Base-by-base conservation (phyloP, 208 protist genomes). In the Leptomonas seymouri region DNA sequence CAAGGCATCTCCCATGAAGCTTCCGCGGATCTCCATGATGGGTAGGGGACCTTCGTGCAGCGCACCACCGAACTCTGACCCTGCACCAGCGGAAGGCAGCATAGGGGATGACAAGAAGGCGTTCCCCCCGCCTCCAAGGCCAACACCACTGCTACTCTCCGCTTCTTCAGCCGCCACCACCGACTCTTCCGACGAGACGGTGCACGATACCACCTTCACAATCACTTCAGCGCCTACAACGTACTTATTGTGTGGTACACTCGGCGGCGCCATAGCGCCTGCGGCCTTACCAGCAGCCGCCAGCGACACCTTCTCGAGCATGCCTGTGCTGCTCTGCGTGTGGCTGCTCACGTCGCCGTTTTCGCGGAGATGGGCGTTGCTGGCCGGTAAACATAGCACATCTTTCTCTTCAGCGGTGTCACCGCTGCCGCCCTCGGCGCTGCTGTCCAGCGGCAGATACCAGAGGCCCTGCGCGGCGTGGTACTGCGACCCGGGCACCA, bases 1-100 rank as follows among this genome's bases (percentile, higher is more conserved):
- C 20, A 95, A 78, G 15, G 81, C 85, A 36, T 87, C 89, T 16
- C 86, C 90, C 6, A 84, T 20, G 73, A 91, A 95, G 62, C 78
- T 90, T 20, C 81, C 90, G 7, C 71, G 48, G 39, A 95, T 50
- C 55, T 89, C 79, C 90, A 95, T 95, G 21, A 84, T 63, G 3
- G 76, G 57, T 18, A 7, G 28, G 3, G 58, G 44, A 5, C 58
- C 44, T 5, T 64, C 58, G 14, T 2, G 23, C 7, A 15, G 8
- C 2, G 6, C 9, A 3, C 41, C 58, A 23, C 41, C 21, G 3
- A 56, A 15, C 15, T 64, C 58, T 15, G 58, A 46, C 25, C 18
- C 23, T n/a, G 3, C 39, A 15, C 27, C 27, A 15, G 25, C 53
- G 18, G 50, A 55, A 15, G 39, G 55, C 27, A 62, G 55, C 50